Percentiles rank a stretch among this genome's conserved stretches.
Evolutionary conservation across 75 land plant species (phyloP).

Genomic region (Azolla pinnata): DNA sequence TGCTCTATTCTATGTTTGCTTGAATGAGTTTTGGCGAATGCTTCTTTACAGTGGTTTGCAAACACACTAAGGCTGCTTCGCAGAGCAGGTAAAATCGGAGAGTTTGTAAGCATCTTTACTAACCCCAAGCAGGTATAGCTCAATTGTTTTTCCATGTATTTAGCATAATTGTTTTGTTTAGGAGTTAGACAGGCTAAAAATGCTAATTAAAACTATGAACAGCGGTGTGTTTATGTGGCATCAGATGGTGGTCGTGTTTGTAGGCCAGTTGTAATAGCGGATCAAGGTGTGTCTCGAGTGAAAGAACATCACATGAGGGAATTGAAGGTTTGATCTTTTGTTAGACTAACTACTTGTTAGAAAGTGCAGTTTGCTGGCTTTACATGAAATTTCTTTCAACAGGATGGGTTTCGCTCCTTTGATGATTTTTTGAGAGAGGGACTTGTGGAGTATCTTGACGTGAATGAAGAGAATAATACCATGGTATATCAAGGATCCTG

Average conservation of each 20-base stretch:
- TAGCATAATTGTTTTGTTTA: neutral
- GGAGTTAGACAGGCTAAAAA: neutral
- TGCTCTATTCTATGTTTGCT: too few species aligned
- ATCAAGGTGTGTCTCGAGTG: constrained; percentile 80
- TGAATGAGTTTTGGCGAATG: neutral
- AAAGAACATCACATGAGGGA: constrained; percentile 97
- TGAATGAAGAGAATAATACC: constrained; percentile 96
- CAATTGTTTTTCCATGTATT: neutral
- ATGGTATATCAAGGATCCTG: too few species aligned
- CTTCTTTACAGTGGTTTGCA: constrained; percentile 56
- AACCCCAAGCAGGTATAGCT: constrained; percentile 84
- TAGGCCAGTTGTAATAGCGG: constrained; percentile 94
- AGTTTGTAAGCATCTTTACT: constrained; percentile 84
- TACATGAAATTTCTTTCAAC: constrained; percentile 8
- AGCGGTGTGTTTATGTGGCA: constrained; percentile 89
- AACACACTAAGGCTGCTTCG: constrained; percentile 54
- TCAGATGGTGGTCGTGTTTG: constrained; percentile 99
- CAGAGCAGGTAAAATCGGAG: constrained; percentile 82
- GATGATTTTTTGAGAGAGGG: constrained; percentile 88
- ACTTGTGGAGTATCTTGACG: constrained; percentile 93
- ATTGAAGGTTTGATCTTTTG: constrained; percentile 38
- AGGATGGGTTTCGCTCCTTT: constrained; percentile 85
- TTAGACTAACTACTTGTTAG: neutral
- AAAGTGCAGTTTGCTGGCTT: neutral
- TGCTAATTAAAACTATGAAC: constrained; percentile 14